A percentile compares a stretch with the other conserved stretches of the same genome.
These are phyloP conservation scores for Ustilago bromivora DNA, from an alignment of 1,284 basidiomycete genomes.

Conservation along the genomic window DNA sequence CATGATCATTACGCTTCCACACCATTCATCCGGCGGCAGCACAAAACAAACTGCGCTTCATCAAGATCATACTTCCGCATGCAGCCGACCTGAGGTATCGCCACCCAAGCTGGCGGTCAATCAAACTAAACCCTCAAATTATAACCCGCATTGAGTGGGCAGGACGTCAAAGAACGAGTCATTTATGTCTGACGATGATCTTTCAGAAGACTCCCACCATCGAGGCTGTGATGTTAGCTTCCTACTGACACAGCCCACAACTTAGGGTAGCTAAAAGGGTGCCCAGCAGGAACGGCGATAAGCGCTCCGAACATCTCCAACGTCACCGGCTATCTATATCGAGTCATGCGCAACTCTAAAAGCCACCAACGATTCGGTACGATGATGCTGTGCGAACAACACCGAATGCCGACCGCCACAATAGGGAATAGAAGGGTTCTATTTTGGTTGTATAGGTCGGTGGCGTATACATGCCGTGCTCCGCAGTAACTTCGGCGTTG, in stretches of 20 bases:
- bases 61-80: background rate
- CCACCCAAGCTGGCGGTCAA: too few species aligned
- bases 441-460: background rate
- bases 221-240: background rate
- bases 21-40: background rate
- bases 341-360: background rate
- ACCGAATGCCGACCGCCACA: background rate
- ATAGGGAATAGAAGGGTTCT: background rate
- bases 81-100: background rate
- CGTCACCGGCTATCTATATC: background rate
- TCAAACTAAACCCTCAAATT: background rate
- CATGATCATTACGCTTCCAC: background rate
- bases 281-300: background rate
- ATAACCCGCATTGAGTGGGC: background rate
- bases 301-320: background rate
- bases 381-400: background rate
- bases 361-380: constrained; percentile 3
- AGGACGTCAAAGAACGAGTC: background rate
- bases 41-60: background rate
- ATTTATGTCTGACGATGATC: background rate
- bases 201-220: background rate
- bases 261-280: background rate
- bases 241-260: background rate
- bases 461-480: too few species aligned
- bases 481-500: background rate